These are phyloP conservation scores for Waltergamsia citrina DNA, from an alignment of 2,329 filamentous ascomycete species.

Conservation along the genomic window DNA sequence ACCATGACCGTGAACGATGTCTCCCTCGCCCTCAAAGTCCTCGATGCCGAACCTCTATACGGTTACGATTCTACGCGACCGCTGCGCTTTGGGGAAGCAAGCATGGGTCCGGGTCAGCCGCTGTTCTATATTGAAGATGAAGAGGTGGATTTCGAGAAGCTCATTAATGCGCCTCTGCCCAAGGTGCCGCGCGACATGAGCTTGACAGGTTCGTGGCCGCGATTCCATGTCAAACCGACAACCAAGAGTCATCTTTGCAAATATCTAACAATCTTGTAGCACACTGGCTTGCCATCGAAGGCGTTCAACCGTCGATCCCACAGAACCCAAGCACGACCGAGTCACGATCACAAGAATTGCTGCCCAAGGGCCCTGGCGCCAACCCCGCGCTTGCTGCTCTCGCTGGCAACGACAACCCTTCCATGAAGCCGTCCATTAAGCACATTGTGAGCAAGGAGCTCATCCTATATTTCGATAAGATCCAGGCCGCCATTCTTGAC, in stretches of 20 bases:
- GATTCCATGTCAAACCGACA: not conserved
- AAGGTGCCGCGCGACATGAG: conserved; percentile 90
- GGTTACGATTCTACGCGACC: conserved; percentile 91
- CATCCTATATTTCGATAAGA: conserved; percentile 93
- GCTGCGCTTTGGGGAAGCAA: conserved; percentile 86
- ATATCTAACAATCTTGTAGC: conserved; percentile 39
- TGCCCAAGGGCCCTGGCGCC: conserved; percentile 82
- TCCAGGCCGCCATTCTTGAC: conserved; percentile 80
- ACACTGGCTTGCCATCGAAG: conserved; percentile 96
- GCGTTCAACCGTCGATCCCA: conserved; percentile 90
- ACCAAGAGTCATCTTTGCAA: not conserved
- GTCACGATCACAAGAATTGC: conserved; percentile 71
- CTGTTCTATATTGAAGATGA: conserved; percentile 97
- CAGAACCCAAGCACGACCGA: conserved; percentile 90
- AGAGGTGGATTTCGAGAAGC: conserved; percentile 96
- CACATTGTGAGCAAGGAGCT: conserved; percentile 94
- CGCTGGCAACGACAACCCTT: conserved; percentile 76
- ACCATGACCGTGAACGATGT: conserved; percentile 84
- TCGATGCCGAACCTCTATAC: conserved; percentile 92
- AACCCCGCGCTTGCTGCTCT: conserved; percentile 75
- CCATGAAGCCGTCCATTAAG: conserved; percentile 74
- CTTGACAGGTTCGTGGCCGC: conserved; percentile 61
- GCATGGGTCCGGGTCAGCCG: conserved; percentile 84
- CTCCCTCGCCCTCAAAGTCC: conserved; percentile 70
- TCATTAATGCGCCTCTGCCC: conserved; percentile 91